Evolutionary conservation across 1,284 basidiomycete species (phyloP).

Genomic region (Anthracocystis walkeri): DNA sequence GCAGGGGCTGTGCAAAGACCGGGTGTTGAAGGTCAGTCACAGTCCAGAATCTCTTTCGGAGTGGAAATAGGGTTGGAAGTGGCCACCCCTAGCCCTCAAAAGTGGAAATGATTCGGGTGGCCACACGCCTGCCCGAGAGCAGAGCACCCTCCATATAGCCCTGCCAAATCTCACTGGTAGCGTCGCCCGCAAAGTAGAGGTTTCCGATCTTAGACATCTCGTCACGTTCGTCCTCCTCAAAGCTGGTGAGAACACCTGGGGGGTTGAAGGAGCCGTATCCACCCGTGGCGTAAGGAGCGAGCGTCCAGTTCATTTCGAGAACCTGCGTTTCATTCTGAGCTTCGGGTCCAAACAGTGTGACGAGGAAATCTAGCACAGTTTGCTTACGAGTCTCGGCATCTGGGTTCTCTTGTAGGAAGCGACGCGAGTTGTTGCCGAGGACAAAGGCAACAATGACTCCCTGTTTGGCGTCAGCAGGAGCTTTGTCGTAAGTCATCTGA

Average conservation of each 20-base stretch:
- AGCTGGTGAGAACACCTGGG: conserved; percentile 43
- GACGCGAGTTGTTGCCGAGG: conserved; percentile 44
- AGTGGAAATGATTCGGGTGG: conserved; percentile 24
- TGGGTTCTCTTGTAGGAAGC: conserved; percentile 30
- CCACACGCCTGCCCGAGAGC: conserved; percentile 37
- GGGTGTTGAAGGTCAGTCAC: neutral
- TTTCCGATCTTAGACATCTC: conserved; percentile 38
- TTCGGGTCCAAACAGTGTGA: conserved; percentile 26
- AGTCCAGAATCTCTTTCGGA: neutral
- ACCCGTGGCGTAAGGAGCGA: conserved; percentile 38
- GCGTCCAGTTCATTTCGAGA: conserved; percentile 43
- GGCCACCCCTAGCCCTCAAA: conserved; percentile 17
- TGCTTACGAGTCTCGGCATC: conserved; percentile 23
- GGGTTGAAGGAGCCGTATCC: conserved; percentile 47
- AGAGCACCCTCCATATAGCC: conserved; percentile 51
- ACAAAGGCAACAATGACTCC: conserved; percentile 45
- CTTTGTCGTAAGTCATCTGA: conserved; percentile 52
- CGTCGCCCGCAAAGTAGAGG: conserved; percentile 44
- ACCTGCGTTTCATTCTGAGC: conserved; percentile 25
- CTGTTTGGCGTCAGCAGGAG: conserved; percentile 27
- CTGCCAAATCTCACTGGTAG: conserved; percentile 45
- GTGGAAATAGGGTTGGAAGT: neutral
- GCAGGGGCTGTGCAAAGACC: neutral
- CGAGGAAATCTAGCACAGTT: conserved; percentile 31
- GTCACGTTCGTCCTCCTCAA: conserved; percentile 34